Conservation (phyloP, 108 stramenopile genomes). For the Skeletonema potamos region DNA sequence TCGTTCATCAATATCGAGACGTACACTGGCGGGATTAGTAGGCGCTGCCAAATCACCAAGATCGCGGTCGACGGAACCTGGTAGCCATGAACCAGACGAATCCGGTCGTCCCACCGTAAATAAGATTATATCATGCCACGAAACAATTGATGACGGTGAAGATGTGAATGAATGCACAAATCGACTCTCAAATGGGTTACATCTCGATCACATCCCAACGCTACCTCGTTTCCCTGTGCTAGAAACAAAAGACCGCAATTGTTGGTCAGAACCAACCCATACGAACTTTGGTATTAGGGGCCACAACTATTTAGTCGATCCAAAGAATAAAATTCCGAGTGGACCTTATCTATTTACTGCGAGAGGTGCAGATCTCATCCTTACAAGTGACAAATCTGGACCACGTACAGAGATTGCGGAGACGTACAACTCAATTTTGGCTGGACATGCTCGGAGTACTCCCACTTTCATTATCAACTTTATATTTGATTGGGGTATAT, state of each 20-base stretch:
- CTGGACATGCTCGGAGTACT: slow-evolving; percentile 59
- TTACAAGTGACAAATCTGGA: slow-evolving; percentile 57
- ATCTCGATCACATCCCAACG: slow-evolving; percentile 12
- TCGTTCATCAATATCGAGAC: neutral
- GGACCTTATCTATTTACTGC: slow-evolving; percentile 61
- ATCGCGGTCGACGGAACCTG: neutral
- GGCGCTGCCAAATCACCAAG: neutral
- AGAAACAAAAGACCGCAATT: slow-evolving; percentile 57
- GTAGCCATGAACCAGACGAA: neutral
- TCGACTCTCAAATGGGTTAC: neutral
- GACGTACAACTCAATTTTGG: slow-evolving; percentile 53
- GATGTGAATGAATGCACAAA: neutral
- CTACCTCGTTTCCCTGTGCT: slow-evolving; percentile 32
- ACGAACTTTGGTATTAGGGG: slow-evolving; percentile 69
- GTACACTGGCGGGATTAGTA: neutral
- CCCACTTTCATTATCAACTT: slow-evolving; percentile 87
- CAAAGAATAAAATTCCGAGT: slow-evolving; percentile 61
- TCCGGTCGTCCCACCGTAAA: neutral
- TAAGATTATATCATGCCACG: neutral
- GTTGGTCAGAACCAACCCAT: slow-evolving; percentile 69
- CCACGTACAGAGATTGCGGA: slow-evolving; percentile 11
- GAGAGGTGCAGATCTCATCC: slow-evolving; percentile 76
- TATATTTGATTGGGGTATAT: neutral
- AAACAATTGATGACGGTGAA: neutral
- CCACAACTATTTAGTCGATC: slow-evolving; percentile 63